phyloP scores from a whole-genome alignment of 1,139 yeast genomes.

The Kurtzmaniella quercitrusa region DNA sequence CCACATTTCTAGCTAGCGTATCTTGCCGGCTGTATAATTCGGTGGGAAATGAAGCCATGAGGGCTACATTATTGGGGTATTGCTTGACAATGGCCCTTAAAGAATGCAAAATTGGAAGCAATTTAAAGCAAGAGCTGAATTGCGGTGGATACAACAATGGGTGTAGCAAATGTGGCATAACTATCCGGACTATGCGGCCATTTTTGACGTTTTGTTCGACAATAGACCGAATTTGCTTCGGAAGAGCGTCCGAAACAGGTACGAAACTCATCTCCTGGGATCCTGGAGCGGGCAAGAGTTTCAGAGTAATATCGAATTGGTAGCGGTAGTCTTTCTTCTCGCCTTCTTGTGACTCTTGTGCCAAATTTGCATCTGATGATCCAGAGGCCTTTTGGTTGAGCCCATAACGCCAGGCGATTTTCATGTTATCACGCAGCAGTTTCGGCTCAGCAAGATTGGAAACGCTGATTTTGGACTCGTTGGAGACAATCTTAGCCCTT shows the following conservation, averaged over 20 bases:
- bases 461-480: slow-evolving; percentile 64
- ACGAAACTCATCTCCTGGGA: slow-evolving; percentile 56
- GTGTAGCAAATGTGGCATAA: slow-evolving; percentile 72
- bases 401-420: slow-evolving; percentile 88
- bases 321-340: slow-evolving; percentile 38
- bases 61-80: slow-evolving; percentile 41
- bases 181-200: slow-evolving; percentile 54
- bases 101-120: slow-evolving; percentile 60
- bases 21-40: slow-evolving; percentile 62
- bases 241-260: slow-evolving; percentile 28
- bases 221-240: slow-evolving; percentile 38
- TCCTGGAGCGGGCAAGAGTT: slow-evolving; percentile 63
- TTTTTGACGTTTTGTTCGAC: slow-evolving; percentile 31
- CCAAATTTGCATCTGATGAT: background rate
- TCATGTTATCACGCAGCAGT: slow-evolving; percentile 40
- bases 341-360: background rate
- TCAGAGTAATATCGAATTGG: slow-evolving; percentile 74
- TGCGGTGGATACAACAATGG: slow-evolving; percentile 70
- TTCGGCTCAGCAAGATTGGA: slow-evolving; percentile 48
- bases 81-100: slow-evolving; percentile 53
- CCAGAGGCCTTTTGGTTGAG: slow-evolving; percentile 41
- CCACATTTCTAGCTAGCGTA: slow-evolving; percentile 50
- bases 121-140: slow-evolving; percentile 42
- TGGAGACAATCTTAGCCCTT: slow-evolving; percentile 51
- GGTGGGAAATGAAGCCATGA: slow-evolving; percentile 54